A percentile compares a stretch with the other conserved stretches of the same genome.
These are phyloP conservation scores for Fremontodendron californicum DNA, from an alignment of 345 rosid genomes.

Conservation along the genomic window DNA sequence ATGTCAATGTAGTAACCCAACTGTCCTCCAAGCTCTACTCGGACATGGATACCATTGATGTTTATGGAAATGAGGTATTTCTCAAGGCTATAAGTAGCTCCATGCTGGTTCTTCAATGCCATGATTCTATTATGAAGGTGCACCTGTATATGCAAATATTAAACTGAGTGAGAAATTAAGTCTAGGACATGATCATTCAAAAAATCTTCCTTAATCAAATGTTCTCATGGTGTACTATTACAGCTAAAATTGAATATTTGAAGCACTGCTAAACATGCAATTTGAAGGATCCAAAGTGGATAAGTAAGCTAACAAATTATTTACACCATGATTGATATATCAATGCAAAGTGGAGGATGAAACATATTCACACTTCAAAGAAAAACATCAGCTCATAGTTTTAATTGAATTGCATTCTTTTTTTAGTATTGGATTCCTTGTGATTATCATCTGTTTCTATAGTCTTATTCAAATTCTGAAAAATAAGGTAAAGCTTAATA, in stretches of 20 bases:
- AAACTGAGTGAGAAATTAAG: constrained; percentile 1
- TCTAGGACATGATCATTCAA: background rate
- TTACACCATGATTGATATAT: too few relatives aligned
- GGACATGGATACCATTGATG: constrained; percentile 70
- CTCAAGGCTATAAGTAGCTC: constrained; percentile 83
- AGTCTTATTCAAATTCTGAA: background rate
- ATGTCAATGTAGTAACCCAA: constrained; percentile 79
- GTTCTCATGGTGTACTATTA: background rate
- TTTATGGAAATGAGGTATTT: constrained; percentile 69
- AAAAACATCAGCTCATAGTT: too few relatives aligned
- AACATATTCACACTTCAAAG: too few relatives aligned
- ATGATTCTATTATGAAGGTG: constrained; percentile 74
- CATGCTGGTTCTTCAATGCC: constrained; percentile 75
- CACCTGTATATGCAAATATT: constrained; percentile 42
- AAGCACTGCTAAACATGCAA: background rate
- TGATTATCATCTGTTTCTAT: background rate
- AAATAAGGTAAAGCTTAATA: constrained; percentile 6
- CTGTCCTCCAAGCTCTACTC: constrained; percentile 94
- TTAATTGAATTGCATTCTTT: too few relatives aligned
- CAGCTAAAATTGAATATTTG: background rate
- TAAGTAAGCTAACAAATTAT: too few relatives aligned
- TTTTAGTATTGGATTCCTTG: too few relatives aligned
- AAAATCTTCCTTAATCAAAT: background rate
- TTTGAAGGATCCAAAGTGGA: background rate
- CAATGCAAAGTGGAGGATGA: too few relatives aligned